A percentile compares a stretch with the other conserved stretches of the same genome.
phyloP scores from a whole-genome alignment of 768 basidiomycete genomes.

The Hygrophorus russula region DNA sequence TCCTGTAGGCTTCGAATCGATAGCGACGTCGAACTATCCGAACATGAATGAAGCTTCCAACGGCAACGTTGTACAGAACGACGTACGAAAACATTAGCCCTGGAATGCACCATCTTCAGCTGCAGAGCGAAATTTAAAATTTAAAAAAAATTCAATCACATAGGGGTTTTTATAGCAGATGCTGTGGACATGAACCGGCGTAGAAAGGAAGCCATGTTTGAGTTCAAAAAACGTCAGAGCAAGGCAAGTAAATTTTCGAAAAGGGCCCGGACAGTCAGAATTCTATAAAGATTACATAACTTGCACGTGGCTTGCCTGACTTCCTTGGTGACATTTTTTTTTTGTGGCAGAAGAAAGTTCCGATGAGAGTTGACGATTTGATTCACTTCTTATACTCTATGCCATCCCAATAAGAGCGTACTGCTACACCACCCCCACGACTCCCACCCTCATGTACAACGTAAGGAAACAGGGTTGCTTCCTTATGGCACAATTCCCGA shows the following conservation, averaged over 20 bases:
- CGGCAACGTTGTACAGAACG: background rate
- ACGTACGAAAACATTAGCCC: conserved; percentile 1
- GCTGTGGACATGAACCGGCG: conserved; percentile 41
- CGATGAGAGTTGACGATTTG: too few species aligned
- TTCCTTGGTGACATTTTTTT: too few species aligned
- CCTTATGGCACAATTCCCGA: too few species aligned
- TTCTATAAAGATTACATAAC: background rate
- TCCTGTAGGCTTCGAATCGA: conserved; percentile 29
- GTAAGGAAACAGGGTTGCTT: too few species aligned
- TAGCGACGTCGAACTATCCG: conserved; percentile 54
- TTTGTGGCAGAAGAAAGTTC: too few species aligned
- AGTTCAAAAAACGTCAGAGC: background rate
- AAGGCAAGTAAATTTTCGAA: too few species aligned
- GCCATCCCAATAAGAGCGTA: too few species aligned
- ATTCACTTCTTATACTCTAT: too few species aligned
- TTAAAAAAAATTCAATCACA: background rate
- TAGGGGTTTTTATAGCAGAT: conserved; percentile 21
- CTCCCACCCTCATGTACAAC: too few species aligned
- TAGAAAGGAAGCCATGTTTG: conserved; percentile 37
- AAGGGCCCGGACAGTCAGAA: background rate
- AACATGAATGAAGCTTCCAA: background rate
- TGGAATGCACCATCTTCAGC: background rate
- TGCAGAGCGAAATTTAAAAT: background rate
- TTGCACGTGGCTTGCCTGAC: conserved; percentile 9
- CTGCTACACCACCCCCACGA: too few species aligned